These are phyloP conservation scores for Hysterangium stoloniferum DNA, from an alignment of 768 basidiomycete species.

Conservation along the genomic window DNA sequence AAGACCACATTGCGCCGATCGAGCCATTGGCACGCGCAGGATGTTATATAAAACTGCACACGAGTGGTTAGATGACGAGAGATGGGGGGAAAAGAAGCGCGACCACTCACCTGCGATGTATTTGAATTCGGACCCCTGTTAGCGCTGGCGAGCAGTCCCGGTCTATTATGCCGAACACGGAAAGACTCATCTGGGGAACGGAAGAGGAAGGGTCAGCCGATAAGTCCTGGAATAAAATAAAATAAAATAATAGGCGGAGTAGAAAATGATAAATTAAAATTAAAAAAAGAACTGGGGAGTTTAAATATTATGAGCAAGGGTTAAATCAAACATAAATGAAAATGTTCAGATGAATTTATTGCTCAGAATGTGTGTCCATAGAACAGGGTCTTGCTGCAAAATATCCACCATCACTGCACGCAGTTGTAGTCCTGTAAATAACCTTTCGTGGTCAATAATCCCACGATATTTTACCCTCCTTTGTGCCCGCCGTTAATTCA, in stretches of 20 bases:
- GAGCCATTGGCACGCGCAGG: slow-evolving; percentile 29
- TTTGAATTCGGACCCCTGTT: slow-evolving; percentile 45
- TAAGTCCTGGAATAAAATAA: neutral
- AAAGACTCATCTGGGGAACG: slow-evolving; percentile 31
- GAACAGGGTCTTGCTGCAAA: no score
- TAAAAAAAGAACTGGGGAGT: no score
- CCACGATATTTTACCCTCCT: no score
- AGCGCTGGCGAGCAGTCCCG: slow-evolving; percentile 41
- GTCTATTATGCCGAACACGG: slow-evolving; percentile 27
- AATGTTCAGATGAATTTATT: no score
- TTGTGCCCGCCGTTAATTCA: no score
- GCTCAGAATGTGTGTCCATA: no score
- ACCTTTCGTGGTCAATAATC: no score
- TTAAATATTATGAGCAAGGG: no score
- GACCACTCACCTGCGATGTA: slow-evolving; percentile 38
- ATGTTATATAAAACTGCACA: slow-evolving; percentile 34
- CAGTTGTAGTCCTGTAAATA: no score
- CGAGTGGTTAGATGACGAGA: neutral
- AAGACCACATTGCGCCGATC: slow-evolving; percentile 38
- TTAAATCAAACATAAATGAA: no score
- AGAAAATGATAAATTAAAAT: slow-evolving; percentile 1
- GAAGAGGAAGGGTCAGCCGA: neutral
- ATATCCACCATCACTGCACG: no score
- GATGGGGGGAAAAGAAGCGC: slow-evolving; percentile 1
- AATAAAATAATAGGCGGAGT: neutral